Base-by-base conservation (phyloP, 2,329 filamentous ascomycete genomes). In the Microcyclosporella mali region DNA sequence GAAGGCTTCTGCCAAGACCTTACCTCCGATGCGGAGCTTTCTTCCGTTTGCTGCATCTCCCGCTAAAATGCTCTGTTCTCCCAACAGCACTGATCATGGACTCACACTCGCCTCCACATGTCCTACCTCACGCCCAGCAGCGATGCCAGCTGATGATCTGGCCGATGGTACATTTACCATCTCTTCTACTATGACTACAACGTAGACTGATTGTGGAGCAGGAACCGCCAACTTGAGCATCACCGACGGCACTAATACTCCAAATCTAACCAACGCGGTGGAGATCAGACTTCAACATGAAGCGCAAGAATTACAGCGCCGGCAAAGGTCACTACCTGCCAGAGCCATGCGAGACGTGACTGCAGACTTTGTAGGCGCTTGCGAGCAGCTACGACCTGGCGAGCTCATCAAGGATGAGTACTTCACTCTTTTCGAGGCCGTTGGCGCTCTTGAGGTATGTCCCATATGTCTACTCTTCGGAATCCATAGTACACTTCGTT, bases 361-460 rank as follows among this genome's bases (percentile, higher is more conserved):
- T 9, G 50, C 50, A 33, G 52, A 60, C 25, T 67, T 67, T 40
- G 46, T 54, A 3, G 46, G 50, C 32, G 63, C 65, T 16, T 59
- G 59, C 10, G 49, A 45, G 19, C 48, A 79, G 49, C 71, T 97
- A 44, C 68, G 77, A 35, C 80, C 85, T 6, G 92, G 92, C 25
- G 81, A 94, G 55, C 76, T 98, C 2, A 76, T 97, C 51, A 95
- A 95, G 69, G 89, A 97, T 87, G 86, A 85, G 33, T 81, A 80
- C 62, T 97, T 98, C 60, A 94, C 88, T 1, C 75, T 98, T 3
- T 95, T 95, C 56, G 92, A 97, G 68, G 84, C 89, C 37, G 92
- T 98, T 55, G 86, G 87, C 49, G 86, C 86, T 55, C 74, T 92
- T 16, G 86, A 92, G 77, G 71, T 73, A 63, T 27, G 51, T 44